Conservation (phyloP, 2,329 filamentous ascomycete species). For the Canariomyces notabilis region DNA sequence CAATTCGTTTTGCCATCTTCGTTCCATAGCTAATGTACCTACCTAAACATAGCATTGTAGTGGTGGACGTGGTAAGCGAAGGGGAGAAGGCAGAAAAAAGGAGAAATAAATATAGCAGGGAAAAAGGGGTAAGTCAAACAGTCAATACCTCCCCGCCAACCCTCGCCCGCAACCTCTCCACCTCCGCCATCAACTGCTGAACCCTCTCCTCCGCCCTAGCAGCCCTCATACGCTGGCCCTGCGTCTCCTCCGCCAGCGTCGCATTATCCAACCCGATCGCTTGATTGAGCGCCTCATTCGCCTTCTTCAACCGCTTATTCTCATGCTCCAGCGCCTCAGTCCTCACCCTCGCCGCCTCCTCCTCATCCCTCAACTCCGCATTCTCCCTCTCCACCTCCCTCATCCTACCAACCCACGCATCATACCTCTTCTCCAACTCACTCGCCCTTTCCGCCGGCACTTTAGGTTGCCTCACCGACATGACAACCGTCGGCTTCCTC, state of each 20-base stretch:
- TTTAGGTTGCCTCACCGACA: constrained; percentile 24
- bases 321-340: constrained; percentile 14
- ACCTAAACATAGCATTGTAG: too few species aligned
- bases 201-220: constrained; percentile 6
- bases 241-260: constrained; percentile 18
- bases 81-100: too few species aligned
- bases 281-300: constrained; percentile 12
- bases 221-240: constrained; percentile 7
- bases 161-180: background rate
- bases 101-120: too few species aligned
- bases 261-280: constrained; percentile 11
- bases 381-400: constrained; percentile 8
- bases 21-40: too few species aligned
- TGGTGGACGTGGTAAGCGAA: too few species aligned
- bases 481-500: constrained; percentile 36
- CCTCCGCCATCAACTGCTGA: constrained; percentile 10
- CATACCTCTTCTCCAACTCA: constrained; percentile 29
- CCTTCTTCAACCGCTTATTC: constrained; percentile 6
- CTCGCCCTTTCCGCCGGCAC: constrained; percentile 32
- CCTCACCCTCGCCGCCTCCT: background rate
- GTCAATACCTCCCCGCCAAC: background rate
- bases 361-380: background rate
- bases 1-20: too few species aligned
- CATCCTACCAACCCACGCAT: constrained; percentile 3
- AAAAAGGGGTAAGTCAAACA: too few species aligned